Conservation (phyloP, 2,329 filamentous ascomycete species). For the Sarocladiaceae sp. region DNA sequence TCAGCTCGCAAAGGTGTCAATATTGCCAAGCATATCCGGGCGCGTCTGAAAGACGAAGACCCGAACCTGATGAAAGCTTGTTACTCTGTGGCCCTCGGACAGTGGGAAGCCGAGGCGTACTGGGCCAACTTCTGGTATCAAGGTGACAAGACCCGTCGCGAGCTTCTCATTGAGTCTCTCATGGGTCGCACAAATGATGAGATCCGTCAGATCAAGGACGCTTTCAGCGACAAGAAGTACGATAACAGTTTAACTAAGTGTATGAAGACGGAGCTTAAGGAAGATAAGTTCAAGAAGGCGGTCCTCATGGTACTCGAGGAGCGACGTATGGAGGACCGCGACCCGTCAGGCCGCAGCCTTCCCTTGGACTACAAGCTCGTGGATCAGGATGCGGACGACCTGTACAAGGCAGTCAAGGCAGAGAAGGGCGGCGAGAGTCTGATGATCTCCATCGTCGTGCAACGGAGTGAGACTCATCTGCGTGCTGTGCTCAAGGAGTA, state of each 20-base stretch:
- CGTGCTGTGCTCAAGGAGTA: constrained; percentile 74
- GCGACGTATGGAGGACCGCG: constrained; percentile 73
- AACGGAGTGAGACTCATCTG: constrained; percentile 75
- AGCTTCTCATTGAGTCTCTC: constrained; percentile 85
- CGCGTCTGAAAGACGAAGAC: constrained; percentile 65
- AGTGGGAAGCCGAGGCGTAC: constrained; percentile 90
- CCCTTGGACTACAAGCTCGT: constrained; percentile 54
- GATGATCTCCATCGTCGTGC: constrained; percentile 80
- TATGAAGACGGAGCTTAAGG: constrained; percentile 88
- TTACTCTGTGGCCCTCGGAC: constrained; percentile 82
- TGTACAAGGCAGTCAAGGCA: constrained; percentile 61
- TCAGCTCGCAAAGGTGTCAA: constrained; percentile 70
- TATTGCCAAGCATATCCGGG: constrained; percentile 77
- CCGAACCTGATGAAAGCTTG: constrained; percentile 81
- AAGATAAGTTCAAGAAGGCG: constrained; percentile 91
- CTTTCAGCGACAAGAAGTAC: constrained; percentile 90
- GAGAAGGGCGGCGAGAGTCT: constrained; percentile 79
- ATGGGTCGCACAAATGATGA: constrained; percentile 90
- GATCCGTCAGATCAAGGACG: constrained; percentile 76
- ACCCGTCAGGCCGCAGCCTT: constrained; percentile 54
- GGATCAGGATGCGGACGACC: constrained; percentile 63
- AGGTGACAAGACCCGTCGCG: constrained; percentile 72
- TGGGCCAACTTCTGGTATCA: constrained; percentile 99
- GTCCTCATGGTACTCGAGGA: constrained; percentile 80
- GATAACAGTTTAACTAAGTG: constrained; percentile 71